Evolutionary conservation across 1,284 basidiomycete species (phyloP), one percentile per base, ranked within the genome.

Genomic region (Puccinia coronata): DNA sequence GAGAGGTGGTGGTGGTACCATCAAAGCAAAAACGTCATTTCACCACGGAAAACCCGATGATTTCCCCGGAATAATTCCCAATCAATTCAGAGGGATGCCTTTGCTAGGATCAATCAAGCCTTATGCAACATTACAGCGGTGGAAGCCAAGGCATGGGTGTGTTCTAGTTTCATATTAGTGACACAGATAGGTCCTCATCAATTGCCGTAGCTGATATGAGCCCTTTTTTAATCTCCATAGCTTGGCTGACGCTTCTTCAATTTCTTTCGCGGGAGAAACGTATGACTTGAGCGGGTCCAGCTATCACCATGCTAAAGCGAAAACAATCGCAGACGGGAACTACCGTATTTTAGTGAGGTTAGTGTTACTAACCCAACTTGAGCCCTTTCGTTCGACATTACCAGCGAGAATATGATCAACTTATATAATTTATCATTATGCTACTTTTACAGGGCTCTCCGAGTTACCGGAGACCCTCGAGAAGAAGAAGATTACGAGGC

Each of bases 141-240:
- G 80, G 80, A 75, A 75, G n/a, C 39, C 80, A 49, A 57, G 80
- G 34, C 71, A 81, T 36, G 63, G 28, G 80, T 81, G n/a, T 53
- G 79, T 65, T 65, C 63, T 20, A 14, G 5, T 73, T 59, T 43
- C 47, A 36, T 53, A 12, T 18, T 70, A 25, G 0, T 70, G 16
- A 20, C 18, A 14, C 5, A 47, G 0, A 16, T 2, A 49, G 14
- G 18, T 23, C 14, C 39, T 25, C 34, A n/a, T 41, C 53, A 23
- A 31, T 11, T 63, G 43, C 47, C 14, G n/a, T 49, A 28, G 16
- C 18, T 43, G 16, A 51, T n/a, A 49, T 49, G 28, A 2, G 16
- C 18, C 5, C 34, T 16, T 53, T 28, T 65, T 8, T 16, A 31
- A 14, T 23, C n/a, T 1, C 31, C 34, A 6, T 16, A 81, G 80